Evolutionary conservation across 306 rosid species (phyloP).

Genomic region (Cucurbita ficifolia): DNA sequence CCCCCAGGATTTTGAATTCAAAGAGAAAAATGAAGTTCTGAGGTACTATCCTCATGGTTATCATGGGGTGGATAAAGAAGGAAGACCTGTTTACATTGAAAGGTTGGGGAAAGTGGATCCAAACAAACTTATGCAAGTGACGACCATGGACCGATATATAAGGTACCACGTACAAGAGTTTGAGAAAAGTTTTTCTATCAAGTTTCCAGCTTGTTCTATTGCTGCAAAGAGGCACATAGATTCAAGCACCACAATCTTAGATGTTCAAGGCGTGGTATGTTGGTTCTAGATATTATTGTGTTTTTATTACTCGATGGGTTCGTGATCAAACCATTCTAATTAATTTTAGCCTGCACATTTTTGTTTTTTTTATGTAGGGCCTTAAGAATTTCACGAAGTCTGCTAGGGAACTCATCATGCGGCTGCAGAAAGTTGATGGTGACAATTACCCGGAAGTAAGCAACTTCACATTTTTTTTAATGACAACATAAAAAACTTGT

Average conservation of each 20-base stretch:
- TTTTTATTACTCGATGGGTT: background rate
- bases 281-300: background rate
- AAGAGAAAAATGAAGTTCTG: constrained; percentile 57
- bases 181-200: constrained; percentile 69
- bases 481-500: background rate
- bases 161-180: constrained; percentile 82
- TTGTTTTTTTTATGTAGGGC: constrained; percentile 40
- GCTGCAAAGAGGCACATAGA: constrained; percentile 96
- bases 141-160: constrained; percentile 81
- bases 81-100: constrained; percentile 91
- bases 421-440: constrained; percentile 83
- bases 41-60: constrained; percentile 82
- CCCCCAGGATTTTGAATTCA: constrained; percentile 72
- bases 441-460: constrained; percentile 93
- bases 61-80: constrained; percentile 96
- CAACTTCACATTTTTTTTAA: background rate
- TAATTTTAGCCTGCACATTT: background rate
- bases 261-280: constrained; percentile 99
- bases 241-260: constrained; percentile 86
- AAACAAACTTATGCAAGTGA: constrained; percentile 81
- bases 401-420: constrained; percentile 68
- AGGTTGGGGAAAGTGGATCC: constrained; percentile 92
- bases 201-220: constrained; percentile 90
- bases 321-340: background rate
- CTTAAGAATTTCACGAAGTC: constrained; percentile 82